phyloP scores from a whole-genome alignment of 148 eudicot species.

The Heliamphora exappendiculata region DNA sequence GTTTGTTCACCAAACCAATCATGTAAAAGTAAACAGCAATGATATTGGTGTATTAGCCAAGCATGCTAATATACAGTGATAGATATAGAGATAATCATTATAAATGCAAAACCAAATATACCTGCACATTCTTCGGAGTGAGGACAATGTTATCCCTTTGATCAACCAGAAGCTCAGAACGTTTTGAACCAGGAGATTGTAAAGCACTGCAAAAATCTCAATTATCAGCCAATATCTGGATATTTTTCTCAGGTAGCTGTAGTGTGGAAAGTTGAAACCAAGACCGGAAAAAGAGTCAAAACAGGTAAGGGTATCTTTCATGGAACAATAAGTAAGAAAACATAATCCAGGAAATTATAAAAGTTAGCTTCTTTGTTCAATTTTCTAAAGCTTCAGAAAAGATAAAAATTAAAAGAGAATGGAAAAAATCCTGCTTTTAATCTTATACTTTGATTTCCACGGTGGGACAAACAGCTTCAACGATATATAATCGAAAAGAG shows the following conservation, averaged over 20 bases:
- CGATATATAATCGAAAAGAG: background rate
- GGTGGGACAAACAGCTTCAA: background rate
- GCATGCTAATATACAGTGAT: background rate
- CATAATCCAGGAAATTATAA: background rate
- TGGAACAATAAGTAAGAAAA: background rate
- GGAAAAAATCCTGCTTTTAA: background rate
- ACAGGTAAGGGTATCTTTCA: background rate
- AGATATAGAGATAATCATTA: background rate
- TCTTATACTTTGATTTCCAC: background rate
- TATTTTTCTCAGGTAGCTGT: conserved; percentile 1
- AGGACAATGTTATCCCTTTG: conserved; percentile 73
- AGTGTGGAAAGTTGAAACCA: background rate
- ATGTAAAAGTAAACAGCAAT: background rate
- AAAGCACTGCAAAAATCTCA: conserved; percentile 41
- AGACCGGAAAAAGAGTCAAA: background rate
- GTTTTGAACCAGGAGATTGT: conserved; percentile 70
- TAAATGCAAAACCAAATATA: conserved; percentile 16
- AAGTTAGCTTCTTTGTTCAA: background rate
- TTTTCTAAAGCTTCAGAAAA: background rate
- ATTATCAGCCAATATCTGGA: conserved; percentile 14
- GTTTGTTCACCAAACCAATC: background rate
- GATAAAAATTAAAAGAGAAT: background rate
- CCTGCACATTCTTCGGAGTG: conserved; percentile 98
- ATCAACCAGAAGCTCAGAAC: conserved; percentile 54
- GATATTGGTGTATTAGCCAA: background rate